Evolutionary conservation across 2,329 filamentous ascomycete genomes (phyloP), one percentile per base, ranked within the genome.

Genomic region (Calonectria henricotiae): DNA sequence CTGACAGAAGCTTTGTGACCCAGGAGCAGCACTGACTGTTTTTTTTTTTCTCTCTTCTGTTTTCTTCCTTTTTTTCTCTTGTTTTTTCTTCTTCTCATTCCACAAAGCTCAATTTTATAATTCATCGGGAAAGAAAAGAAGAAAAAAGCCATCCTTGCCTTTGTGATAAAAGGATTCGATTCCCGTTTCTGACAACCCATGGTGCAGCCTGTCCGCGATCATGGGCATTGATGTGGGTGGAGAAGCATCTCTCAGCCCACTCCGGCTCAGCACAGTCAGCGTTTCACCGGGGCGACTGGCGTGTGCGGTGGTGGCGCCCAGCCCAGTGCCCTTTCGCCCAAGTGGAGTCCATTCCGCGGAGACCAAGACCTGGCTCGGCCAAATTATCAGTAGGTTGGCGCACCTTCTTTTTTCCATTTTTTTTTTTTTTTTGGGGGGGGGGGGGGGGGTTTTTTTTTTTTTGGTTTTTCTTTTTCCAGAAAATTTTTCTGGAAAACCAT

Each of bases 1-100:
- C 51, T 58, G 51, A 58, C 13, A 25, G n/a, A 39, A 55, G 51
- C 35, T 58, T 58, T 39, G 51, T 11, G 32, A 32, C 51, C 51
- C 51, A 39, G 39, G 51, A 58, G 51, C 39, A 20, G 51, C 32
- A 7, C 35, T 37, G 12, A 8, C 35, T 37, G 1, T 37, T 11
- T 37, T 37, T 11, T 37, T 37, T 37, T 37, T 1, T 37, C 20
- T 20, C 20, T 20, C 20, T 20, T 20, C 20, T 20, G 20, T 20
- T 37, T 37, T 37, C 32, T 20, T 20, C 20, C 7, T 30, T 30
- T 30, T 7, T 20, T 30, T 55, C 35, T n/a, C 51, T 20, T 20
- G 20, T 20, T 37, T 37, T 37, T 30, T 30, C 7, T 30, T 7
- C 13, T 30, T 55, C 35, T n/a, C 51, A 55, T 58, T 37, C 51